Evolutionary conservation across 2,329 filamentous ascomycete species (phyloP).

Genomic region (Stenocarpella maydis): DNA sequence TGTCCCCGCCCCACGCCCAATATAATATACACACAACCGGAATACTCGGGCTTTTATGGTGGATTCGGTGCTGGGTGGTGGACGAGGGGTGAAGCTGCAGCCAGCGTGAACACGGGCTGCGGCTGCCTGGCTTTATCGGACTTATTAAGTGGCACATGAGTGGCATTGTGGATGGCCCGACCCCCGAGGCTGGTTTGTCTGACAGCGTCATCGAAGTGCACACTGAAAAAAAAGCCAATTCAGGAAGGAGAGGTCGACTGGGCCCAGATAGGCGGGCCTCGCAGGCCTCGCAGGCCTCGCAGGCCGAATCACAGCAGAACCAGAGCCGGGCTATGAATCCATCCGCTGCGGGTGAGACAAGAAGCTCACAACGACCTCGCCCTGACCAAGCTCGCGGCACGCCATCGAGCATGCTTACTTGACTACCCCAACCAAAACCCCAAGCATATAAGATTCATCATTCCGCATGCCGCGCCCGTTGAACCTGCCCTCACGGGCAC

Average conservation of each 20-base stretch:
- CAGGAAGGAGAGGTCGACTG: not conserved
- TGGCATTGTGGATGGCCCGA: not conserved
- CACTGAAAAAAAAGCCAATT: not conserved
- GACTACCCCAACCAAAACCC: not conserved
- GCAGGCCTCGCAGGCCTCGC: not conserved
- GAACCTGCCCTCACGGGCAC: slow-evolving; percentile 4
- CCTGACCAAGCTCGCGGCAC: too few relatives aligned
- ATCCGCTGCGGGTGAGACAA: slow-evolving; percentile 8
- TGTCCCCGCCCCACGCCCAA: not conserved
- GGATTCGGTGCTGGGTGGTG: too few relatives aligned
- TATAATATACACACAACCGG: not conserved
- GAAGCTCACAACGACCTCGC: not conserved
- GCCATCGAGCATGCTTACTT: too few relatives aligned
- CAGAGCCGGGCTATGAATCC: not conserved
- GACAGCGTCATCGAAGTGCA: slow-evolving; percentile 20
- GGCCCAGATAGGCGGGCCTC: not conserved
- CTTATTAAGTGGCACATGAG: too few relatives aligned
- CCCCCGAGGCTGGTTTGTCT: not conserved
- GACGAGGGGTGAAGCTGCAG: not conserved
- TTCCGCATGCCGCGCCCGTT: not conserved
- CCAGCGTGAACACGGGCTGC: not conserved
- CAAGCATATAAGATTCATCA: not conserved
- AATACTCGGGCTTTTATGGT: too few relatives aligned
- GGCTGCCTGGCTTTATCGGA: too few relatives aligned
- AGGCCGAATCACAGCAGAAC: not conserved